Base-by-base conservation (phyloP, 305 asterid genomes). In the Nicotiana rustica region DNA sequence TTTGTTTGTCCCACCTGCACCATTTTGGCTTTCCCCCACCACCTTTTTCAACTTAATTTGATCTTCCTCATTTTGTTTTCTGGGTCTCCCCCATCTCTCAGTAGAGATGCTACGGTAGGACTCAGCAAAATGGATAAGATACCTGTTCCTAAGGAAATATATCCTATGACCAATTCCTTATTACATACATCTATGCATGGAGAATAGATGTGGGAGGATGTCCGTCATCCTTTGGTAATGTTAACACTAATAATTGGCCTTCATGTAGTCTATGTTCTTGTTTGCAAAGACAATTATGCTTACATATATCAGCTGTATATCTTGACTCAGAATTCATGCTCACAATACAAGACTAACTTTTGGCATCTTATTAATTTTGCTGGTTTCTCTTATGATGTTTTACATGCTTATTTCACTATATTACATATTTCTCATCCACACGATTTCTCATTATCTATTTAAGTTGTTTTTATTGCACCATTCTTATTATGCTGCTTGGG, bases 311-410 rank as follows among this genome's bases (percentile, higher is more conserved):
- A 41, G 78, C 6, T 18, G 36, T 70, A 19, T 35, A 12, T 44
- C 60, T 44, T 44, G 36, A 44, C 60, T 70, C 47, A 36, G 78
- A 44, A 57, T 70, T 19, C 12, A 19, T 4, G 9, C 47, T 70
- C 19, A 70, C 60, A 70, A 69, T 69, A 18, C 44, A 38, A 69
- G 56, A 69, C 41, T 55, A 69, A 36, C 57, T 69, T 25, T 69
- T 36, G 57, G 12, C 33, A 69, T 18, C 77, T 31, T 69, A 17
- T n/a, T 38, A 18, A 69, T 69, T 36, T 69, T 29, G 18, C 33
- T 69, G 77, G 12, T 69, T 69, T 21, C 29, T 69, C 55, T 38
- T 69, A 38, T n/a, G 77, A 69, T 69, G 33, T 44, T 69, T 69
- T 69, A 17, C 57, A 69, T 38, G 33, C 57, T 69, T 38, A 38